phyloP scores from a whole-genome alignment of 139 green algal genomes.

The Closterium sp. region DNA sequence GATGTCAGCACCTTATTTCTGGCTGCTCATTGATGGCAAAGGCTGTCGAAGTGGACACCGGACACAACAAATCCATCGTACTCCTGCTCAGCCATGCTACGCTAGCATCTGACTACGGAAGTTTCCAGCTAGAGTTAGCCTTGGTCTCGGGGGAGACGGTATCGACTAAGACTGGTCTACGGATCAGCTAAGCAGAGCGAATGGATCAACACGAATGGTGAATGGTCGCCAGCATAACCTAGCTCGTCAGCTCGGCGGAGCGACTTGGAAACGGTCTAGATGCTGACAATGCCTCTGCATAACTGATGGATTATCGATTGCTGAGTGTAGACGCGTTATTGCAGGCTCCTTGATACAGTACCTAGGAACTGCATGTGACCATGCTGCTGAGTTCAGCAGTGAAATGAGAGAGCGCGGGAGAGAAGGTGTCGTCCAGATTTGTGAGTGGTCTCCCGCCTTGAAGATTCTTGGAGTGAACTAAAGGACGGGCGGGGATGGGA shows the following conservation, averaged over 20 bases:
- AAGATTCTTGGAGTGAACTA: not conserved
- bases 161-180: not conserved
- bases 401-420: not conserved
- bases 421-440: not conserved
- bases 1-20: slow-evolving; percentile 13
- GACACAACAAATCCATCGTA: slow-evolving; percentile 15
- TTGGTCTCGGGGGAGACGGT: too few species aligned
- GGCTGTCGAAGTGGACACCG: not conserved
- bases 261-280: too few species aligned
- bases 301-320: too few species aligned
- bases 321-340: not conserved
- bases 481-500: too few species aligned
- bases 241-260: too few species aligned
- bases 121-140: not conserved
- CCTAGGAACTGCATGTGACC: not conserved
- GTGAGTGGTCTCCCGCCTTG: not conserved
- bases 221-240: not conserved
- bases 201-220: not conserved
- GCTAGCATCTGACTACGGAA: not conserved
- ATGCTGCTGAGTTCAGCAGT: too few species aligned
- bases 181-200: not conserved
- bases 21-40: slow-evolving; percentile 12
- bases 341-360: not conserved
- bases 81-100: not conserved
- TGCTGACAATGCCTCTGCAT: too few species aligned